A percentile compares a stretch with the other conserved stretches of the same genome.
These are phyloP conservation scores for Alternaria panax DNA, from an alignment of 2,329 filamentous ascomycete species.

Conservation along the genomic window DNA sequence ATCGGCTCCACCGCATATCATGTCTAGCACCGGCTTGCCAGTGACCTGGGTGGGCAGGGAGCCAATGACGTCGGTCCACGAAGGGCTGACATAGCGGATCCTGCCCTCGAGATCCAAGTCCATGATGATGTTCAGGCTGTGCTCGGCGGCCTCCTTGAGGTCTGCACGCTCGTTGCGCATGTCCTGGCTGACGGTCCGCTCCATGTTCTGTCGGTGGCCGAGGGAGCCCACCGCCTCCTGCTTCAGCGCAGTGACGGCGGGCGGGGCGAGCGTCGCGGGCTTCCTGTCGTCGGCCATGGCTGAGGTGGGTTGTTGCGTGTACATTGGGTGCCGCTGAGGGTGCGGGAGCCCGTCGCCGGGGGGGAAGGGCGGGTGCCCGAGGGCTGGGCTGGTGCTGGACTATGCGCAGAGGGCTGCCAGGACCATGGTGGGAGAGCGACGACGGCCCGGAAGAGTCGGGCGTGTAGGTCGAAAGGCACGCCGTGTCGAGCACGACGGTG, in stretches of 20 bases:
- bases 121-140: conserved; percentile 94
- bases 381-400: conserved; percentile 39
- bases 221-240: conserved; percentile 46
- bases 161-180: conserved; percentile 94
- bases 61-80: conserved; percentile 92
- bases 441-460: conserved; percentile 11
- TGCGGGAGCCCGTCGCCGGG: conserved; percentile 20
- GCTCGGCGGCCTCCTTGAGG: conserved; percentile 91
- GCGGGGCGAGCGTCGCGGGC: conserved; percentile 50
- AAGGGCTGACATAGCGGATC: conserved; percentile 95
- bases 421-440: conserved; percentile 42
- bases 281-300: conserved; percentile 38
- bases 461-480: conserved; percentile 12
- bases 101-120: conserved; percentile 90
- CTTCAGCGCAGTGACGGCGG: conserved; percentile 54
- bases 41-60: conserved; percentile 75
- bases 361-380: conserved; percentile 33
- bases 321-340: conserved; percentile 14
- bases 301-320: conserved; percentile 22
- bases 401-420: conserved; percentile 39
- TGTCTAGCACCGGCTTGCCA: conserved; percentile 78
- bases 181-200: conserved; percentile 78
- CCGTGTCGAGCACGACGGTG: conserved; percentile 12
- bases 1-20: conserved; percentile 80
- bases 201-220: conserved; percentile 55